phyloP scores from a whole-genome alignment of 345 rosid genomes.

The Heritiera littoralis region DNA sequence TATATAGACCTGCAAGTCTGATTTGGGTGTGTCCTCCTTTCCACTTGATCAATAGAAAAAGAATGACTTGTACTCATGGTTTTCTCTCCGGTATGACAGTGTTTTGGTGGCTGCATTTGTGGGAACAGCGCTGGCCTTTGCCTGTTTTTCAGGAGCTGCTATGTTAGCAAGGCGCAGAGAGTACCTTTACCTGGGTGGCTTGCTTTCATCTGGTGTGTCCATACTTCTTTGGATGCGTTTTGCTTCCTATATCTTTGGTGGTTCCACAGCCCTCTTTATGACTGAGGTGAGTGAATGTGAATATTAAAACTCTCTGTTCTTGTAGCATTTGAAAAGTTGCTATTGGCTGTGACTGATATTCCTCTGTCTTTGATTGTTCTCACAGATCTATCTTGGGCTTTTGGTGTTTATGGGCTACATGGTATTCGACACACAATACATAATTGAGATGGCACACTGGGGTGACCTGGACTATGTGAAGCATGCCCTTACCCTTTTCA shows the following conservation, averaged over 20 bases:
- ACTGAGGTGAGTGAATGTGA: slow-evolving; percentile 62
- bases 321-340: neutral
- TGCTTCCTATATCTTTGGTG: slow-evolving; percentile 88
- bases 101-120: slow-evolving; percentile 82
- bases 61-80: neutral
- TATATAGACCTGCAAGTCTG: neutral
- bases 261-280: slow-evolving; percentile 76
- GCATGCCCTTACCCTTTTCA: slow-evolving; percentile 79
- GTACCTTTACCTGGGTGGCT: slow-evolving; percentile 90
- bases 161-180: slow-evolving; percentile 96
- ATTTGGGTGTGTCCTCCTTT: neutral
- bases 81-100: slow-evolving; percentile 35
- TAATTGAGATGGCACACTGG: slow-evolving; percentile 80
- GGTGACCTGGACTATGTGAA: slow-evolving; percentile 88
- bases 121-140: slow-evolving; percentile 90
- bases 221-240: slow-evolving; percentile 89
- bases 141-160: slow-evolving; percentile 91
- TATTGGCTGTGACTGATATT: neutral
- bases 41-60: neutral
- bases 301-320: neutral
- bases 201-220: slow-evolving; percentile 89
- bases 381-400: slow-evolving; percentile 83
- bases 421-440: slow-evolving; percentile 87
- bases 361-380: neutral
- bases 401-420: slow-evolving; percentile 83